Evolutionary conservation across 805 yeast genomes (phyloP).

Genomic region (Yarrowia sp.): DNA sequence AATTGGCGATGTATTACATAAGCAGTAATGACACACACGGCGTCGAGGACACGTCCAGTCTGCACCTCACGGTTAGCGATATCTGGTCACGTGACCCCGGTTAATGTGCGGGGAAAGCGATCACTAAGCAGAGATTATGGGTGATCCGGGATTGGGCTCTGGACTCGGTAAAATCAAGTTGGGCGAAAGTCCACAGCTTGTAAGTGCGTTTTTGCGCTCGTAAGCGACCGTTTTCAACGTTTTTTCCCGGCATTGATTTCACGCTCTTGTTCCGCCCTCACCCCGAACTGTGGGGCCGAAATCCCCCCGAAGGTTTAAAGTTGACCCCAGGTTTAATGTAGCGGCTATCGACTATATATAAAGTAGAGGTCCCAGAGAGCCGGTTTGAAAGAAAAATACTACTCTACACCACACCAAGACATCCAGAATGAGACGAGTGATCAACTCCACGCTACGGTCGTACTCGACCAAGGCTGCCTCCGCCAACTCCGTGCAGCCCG

Average conservation of each 20-base stretch:
- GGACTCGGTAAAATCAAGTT: no score
- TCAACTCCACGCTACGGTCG: slow-evolving; percentile 25
- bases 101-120: slow-evolving; percentile 9
- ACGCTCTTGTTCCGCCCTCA: not conserved
- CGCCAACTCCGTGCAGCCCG: slow-evolving; percentile 15
- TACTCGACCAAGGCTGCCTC: slow-evolving; percentile 21
- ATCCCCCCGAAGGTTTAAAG: slow-evolving; percentile 25
- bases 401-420: not conserved
- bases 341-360: slow-evolving; percentile 25
- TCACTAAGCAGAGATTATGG: not conserved
- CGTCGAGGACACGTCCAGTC: not conserved
- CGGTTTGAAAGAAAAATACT: not conserved
- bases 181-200: no score
- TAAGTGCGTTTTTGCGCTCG: not conserved
- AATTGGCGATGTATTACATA: no score
- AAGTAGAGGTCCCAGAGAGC: slow-evolving; percentile 13
- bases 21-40: no score
- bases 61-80: slow-evolving; percentile 18
- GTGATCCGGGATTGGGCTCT: no score
- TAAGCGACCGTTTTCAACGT: not conserved
- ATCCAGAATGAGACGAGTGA: slow-evolving; percentile 20
- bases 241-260: not conserved
- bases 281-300: slow-evolving; percentile 26
- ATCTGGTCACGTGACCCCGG: not conserved
- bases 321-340: slow-evolving; percentile 26